Evolutionary conservation across 2,329 filamentous ascomycete genomes (phyloP), one percentile per base, ranked within the genome.

Genomic region (Trichophyton equinum): DNA sequence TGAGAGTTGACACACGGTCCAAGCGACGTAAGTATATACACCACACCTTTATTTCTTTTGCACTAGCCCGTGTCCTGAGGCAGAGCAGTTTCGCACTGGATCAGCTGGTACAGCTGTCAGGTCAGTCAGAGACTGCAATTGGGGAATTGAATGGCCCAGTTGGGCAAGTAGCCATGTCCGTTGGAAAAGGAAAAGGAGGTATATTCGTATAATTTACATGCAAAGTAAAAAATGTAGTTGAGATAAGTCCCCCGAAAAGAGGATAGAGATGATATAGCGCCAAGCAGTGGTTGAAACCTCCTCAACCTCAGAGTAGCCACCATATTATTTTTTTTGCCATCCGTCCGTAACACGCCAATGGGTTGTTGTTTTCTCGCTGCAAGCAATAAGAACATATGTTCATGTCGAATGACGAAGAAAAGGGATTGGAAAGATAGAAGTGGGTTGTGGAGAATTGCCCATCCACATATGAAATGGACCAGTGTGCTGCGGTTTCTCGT

Each of bases 131-230:
- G 44, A 47, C 9, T 20, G n/a, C 18, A 47, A 47, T 44, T 25
- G 44, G 44, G 3, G 6, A 47, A 7, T 20, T 22, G 44, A 47
- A 47, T 25, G 44, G 44, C 20, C 22, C 44, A 25, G 20, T 47
- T 25, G 44, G 44, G 44, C 9, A 47, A 25, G n/a, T 47, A 25
- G 18, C 20, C 44, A 47, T 18, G 44, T 38, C 33, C 33, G 13
- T 38, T 47, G 20, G 11, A 20, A 25, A 25, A 20, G 13, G 9
- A 47, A 22, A 47, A 47, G 44, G 49, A 53, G 27, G 49, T 30
- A 53, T 53, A 53, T 53, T 53, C 25, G 44, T 47, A 53, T 53
- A 53, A 53, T 53, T 30, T 53, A 53, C 49, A 53, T 33, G 27
- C n/a, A 33, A 53, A 33, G 49, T 25, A 53, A 51, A 27, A n/a